Base-by-base conservation (phyloP, 305 asterid species). In the Fraxinus latifolia region DNA sequence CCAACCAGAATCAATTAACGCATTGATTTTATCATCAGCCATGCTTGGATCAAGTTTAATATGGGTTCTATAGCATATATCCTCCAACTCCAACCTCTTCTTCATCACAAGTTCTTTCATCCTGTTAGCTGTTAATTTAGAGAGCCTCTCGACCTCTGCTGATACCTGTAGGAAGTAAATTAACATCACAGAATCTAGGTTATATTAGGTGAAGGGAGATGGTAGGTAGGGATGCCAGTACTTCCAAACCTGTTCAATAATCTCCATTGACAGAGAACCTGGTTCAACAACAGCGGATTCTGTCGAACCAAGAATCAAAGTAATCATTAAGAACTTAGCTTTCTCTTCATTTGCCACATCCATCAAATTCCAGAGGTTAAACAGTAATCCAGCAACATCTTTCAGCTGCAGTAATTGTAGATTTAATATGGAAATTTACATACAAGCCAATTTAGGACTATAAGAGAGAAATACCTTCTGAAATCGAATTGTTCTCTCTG, bases 1-100 rank as follows among this genome's bases (percentile, higher is more conserved):
- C n/a, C 79, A 84, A 95, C 99, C 98, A 37, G 99, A 92, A 82
- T 95, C 98, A 2, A 95, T 94, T 96, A 94, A 82, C 8, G 98
- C 98, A 85, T 79, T 90, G 73, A 95, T 90, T 89, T 95, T 95
- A 77, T 95, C 97, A 88, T 92, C 91, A 83, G 96, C 90, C 11
- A 97, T 93, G 91, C 90, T 95, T 74, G 91, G 84, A 90, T 95
- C 99, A 47, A 97, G 94, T 82, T 90, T 90, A 81, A 95, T 93
- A 85, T 95, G 99, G 47, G 85, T 82, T 87, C 85, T 89, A 79
- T 82, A 81, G 86, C 98, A 94, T 76, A 94, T 80, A 82, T 95
- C 96, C 82, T 95, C 98, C 78, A 95, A 82, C 84, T 95, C 98
- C 25, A 89, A 90, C 87, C 98, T 89, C 90, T 85, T 94, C 86